Conservation (phyloP, 2,329 filamentous ascomycete species). For the Nemania sp. region DNA sequence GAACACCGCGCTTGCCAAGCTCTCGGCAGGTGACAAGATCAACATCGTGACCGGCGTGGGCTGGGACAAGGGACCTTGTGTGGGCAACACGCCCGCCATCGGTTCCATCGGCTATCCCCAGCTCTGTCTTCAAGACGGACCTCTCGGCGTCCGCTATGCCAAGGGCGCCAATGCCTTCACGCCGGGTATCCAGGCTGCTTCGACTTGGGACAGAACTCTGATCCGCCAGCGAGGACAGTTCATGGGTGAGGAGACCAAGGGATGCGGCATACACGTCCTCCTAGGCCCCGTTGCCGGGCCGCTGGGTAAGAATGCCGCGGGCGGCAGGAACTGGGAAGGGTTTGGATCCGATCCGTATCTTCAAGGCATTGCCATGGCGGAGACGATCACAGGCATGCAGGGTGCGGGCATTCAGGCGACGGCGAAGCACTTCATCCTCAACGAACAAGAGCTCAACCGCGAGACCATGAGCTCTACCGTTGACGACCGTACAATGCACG, state of each 20-base stretch:
- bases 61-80: slow-evolving; percentile 73
- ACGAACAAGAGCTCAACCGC: slow-evolving; percentile 69
- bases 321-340: slow-evolving; percentile 82
- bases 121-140: slow-evolving; percentile 80
- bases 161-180: slow-evolving; percentile 77
- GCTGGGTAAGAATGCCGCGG: slow-evolving; percentile 72
- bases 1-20: slow-evolving; percentile 65
- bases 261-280: slow-evolving; percentile 73
- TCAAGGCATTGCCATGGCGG: slow-evolving; percentile 62
- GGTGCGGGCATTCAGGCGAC: slow-evolving; percentile 54
- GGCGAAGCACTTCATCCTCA: slow-evolving; percentile 66
- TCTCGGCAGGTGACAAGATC: slow-evolving; percentile 77
- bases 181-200: slow-evolving; percentile 76
- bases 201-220: slow-evolving; percentile 78
- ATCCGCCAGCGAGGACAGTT: slow-evolving; percentile 72
- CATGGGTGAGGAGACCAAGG: slow-evolving; percentile 70
- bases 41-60: slow-evolving; percentile 78
- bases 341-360: slow-evolving; percentile 82
- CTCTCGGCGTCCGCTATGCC: slow-evolving; percentile 73
- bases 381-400: slow-evolving; percentile 65
- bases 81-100: slow-evolving; percentile 64
- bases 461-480: slow-evolving; percentile 60
- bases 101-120: slow-evolving; percentile 67
- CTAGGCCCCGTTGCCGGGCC: slow-evolving; percentile 78
- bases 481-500: slow-evolving; percentile 69